Conservation (phyloP, 2,329 filamentous ascomycete genomes). For the Ophiosphaerella korrae region DNA sequence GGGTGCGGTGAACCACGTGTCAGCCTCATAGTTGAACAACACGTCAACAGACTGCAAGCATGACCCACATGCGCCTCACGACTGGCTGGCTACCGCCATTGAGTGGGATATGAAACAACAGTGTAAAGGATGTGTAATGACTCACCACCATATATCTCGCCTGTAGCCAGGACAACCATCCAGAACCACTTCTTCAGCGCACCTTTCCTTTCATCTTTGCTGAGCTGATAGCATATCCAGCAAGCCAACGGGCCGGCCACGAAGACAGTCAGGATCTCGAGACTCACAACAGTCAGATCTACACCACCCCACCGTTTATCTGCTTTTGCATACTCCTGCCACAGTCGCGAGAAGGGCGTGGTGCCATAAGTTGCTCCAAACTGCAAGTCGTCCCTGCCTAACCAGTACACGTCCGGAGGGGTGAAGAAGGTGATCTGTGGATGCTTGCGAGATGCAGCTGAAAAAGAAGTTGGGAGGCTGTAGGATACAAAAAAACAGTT, state of each 20-base stretch:
- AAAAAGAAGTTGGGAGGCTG: conserved; percentile 48
- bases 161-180: conserved; percentile 64
- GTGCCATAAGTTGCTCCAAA: conserved; percentile 65
- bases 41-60: conserved; percentile 21
- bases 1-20: conserved; percentile 45
- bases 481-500: conserved; percentile 83
- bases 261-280: conserved; percentile 67
- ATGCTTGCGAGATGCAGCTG: conserved; percentile 31
- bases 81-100: not conserved
- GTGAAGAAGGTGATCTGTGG: conserved; percentile 48
- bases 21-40: conserved; percentile 35
- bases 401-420: conserved; percentile 58
- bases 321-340: conserved; percentile 70
- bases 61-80: conserved; percentile 29
- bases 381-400: conserved; percentile 58
- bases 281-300: conserved; percentile 62
- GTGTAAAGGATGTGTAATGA: conserved; percentile 10
- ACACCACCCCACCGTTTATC: conserved; percentile 65
- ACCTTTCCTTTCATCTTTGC: conserved; percentile 45
- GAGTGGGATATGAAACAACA: not conserved
- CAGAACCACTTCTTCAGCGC: conserved; percentile 56
- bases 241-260: conserved; percentile 63
- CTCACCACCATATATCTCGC: conserved; percentile 65
- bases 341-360: conserved; percentile 59
- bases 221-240: conserved; percentile 61